Conservation (phyloP, 2,329 filamentous ascomycete species). For the Kalaharituber pfeilii region DNA sequence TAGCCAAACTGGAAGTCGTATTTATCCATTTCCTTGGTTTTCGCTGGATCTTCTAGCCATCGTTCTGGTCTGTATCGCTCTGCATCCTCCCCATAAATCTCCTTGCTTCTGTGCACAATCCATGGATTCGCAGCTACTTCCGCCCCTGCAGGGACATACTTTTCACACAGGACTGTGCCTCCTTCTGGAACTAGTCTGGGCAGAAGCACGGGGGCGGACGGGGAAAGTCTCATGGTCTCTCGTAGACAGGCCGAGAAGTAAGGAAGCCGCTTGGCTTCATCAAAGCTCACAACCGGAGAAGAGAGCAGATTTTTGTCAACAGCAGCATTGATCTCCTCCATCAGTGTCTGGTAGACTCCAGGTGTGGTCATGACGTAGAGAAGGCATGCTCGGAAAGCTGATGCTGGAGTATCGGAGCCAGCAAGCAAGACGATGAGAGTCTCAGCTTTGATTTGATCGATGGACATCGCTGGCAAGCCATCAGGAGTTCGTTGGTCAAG, state of each 20-base stretch:
- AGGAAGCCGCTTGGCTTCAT: conserved; percentile 22
- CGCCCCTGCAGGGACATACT: conserved; percentile 25
- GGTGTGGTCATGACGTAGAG: conserved; percentile 29
- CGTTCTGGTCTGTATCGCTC: conserved; percentile 34
- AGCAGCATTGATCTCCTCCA: conserved; percentile 32
- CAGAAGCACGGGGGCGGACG: conserved; percentile 23
- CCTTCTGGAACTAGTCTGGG: conserved; percentile 23
- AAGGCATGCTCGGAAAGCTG: conserved; percentile 34
- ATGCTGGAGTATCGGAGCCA: conserved; percentile 37
- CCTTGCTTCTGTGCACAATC: conserved; percentile 31
- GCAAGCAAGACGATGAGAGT: conserved; percentile 25
- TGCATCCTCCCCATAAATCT: conserved; percentile 31
- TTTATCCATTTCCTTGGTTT: conserved; percentile 27
- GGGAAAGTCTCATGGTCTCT: conserved; percentile 24
- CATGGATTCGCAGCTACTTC: conserved; percentile 35
- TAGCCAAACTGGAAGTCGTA: conserved; percentile 30
- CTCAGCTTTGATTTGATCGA: conserved; percentile 19
- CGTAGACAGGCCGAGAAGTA: conserved; percentile 27
- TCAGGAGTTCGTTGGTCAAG: background rate
- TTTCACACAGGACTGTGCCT: conserved; percentile 24
- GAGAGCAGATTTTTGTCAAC: conserved; percentile 23
- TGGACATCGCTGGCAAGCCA: background rate
- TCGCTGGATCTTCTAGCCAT: conserved; percentile 29
- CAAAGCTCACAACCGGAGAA: conserved; percentile 11
- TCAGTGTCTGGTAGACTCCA: conserved; percentile 31